Conservation (phyloP, 495 filamentous ascomycete species). For the Astrothelium subdiscretum region DNA sequence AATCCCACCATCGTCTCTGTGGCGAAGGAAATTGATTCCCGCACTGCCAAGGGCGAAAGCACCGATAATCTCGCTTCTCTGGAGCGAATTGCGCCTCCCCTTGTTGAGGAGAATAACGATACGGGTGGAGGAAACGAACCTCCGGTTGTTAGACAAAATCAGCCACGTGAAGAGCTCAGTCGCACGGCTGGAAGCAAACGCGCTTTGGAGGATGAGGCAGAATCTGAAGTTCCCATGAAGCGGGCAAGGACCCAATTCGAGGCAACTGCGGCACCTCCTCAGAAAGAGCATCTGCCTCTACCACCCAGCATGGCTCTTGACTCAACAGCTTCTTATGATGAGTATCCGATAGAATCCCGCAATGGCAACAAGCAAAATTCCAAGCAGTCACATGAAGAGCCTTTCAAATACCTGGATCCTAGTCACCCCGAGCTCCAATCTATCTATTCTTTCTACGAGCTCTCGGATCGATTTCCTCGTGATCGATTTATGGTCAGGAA, state of each 20-base stretch:
- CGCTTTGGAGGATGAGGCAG: constrained; percentile 22
- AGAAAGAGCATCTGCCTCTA: constrained; percentile 37
- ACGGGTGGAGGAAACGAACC: constrained; percentile 30
- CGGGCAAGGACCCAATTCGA: constrained; percentile 29
- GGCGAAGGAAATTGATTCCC: constrained; percentile 39
- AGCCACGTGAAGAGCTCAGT: background rate
- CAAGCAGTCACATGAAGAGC: constrained; percentile 59
- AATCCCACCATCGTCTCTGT: constrained; percentile 42
- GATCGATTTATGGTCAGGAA: constrained; percentile 96
- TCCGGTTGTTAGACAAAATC: constrained; percentile 14
- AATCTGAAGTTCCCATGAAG: constrained; percentile 27
- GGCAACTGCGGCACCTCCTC: constrained; percentile 19
- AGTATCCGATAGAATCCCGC: background rate
- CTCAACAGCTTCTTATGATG: background rate
- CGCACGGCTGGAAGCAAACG: constrained; percentile 7
- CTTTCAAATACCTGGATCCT: constrained; percentile 74
- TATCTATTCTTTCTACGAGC: constrained; percentile 70
- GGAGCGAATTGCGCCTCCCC: constrained; percentile 31
- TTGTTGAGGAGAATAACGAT: constrained; percentile 21
- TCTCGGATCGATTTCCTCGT: constrained; percentile 70
- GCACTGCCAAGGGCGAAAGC: constrained; percentile 17
- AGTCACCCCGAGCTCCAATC: constrained; percentile 60
- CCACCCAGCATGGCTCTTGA: background rate
- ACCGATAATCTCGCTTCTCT: constrained; percentile 32
- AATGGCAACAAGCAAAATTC: constrained; percentile 19